A percentile compares a stretch with the other conserved stretches of the same genome.
phyloP scores from a whole-genome alignment of 331 rosid genomes.

The Phaseolus coccineus region DNA sequence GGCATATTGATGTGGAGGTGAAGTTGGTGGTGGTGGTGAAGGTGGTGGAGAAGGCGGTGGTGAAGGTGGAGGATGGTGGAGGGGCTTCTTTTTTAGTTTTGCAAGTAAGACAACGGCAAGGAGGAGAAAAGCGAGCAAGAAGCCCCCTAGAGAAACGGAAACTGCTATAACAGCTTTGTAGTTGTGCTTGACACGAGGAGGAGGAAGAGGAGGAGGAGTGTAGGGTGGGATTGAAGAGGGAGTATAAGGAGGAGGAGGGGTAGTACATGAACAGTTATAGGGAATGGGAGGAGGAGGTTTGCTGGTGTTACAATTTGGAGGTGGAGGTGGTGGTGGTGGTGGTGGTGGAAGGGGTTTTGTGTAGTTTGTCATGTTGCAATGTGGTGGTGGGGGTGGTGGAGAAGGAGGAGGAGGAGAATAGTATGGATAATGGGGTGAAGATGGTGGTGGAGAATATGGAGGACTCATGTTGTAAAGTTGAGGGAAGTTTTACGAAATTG shows the following conservation, averaged over 20 bases:
- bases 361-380: constrained; percentile 30
- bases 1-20: not conserved
- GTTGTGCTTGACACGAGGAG: not conserved
- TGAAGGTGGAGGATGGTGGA: not conserved
- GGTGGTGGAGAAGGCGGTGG: not conserved
- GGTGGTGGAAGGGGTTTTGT: constrained; percentile 14
- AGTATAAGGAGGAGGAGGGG: not conserved
- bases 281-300: not conserved
- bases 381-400: not conserved
- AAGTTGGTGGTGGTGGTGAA: too few relatives aligned
- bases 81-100: constrained; percentile 52
- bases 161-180: constrained; percentile 63
- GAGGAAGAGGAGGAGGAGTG: not conserved
- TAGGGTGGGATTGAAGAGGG: not conserved
- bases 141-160: constrained; percentile 55
- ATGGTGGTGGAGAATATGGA: constrained; percentile 58
- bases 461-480: constrained; percentile 42
- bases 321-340: constrained; percentile 37
- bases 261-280: not conserved
- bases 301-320: constrained; percentile 6
- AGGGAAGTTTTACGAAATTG: not conserved
- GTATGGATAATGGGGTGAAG: constrained; percentile 35
- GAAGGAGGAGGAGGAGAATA: constrained; percentile 42
- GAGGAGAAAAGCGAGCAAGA: constrained; percentile 34
- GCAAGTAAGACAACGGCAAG: constrained; percentile 51